phyloP scores from a whole-genome alignment of 345 rosid genomes.

The Eucalyptus pauciflora region DNA sequence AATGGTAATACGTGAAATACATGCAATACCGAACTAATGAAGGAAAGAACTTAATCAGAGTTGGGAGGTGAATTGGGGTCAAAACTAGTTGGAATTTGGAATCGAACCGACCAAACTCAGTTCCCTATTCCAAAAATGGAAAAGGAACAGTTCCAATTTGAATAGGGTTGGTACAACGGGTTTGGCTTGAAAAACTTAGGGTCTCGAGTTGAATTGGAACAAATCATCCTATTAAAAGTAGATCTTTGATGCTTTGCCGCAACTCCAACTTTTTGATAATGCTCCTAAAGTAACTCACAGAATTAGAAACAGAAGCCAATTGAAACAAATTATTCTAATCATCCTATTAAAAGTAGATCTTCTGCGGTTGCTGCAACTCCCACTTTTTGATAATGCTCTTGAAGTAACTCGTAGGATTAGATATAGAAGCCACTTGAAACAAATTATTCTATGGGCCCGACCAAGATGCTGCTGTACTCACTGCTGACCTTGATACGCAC shows the following conservation, averaged over 20 bases:
- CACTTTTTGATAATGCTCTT: not conserved
- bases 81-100: too few species aligned
- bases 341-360: not conserved
- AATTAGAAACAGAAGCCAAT: not conserved
- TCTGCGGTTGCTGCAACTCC: not conserved
- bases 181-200: too few species aligned
- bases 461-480: not conserved
- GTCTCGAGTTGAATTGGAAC: too few species aligned
- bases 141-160: too few species aligned
- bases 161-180: fast-evolving
- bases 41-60: too few species aligned
- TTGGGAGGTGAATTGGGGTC: too few species aligned
- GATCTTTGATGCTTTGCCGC: not conserved
- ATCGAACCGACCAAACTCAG: fast-evolving
- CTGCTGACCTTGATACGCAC: not conserved
- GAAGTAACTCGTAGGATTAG: not conserved
- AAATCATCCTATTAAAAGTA: not conserved
- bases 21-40: too few species aligned
- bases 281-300: not conserved
- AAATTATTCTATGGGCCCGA: not conserved
- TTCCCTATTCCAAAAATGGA: too few species aligned
- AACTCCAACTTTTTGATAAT: not conserved
- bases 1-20: too few species aligned
- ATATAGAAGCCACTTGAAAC: not conserved
- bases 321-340: not conserved